Base-by-base conservation (phyloP, 345 rosid species). In the Pistacia atlantica region DNA sequence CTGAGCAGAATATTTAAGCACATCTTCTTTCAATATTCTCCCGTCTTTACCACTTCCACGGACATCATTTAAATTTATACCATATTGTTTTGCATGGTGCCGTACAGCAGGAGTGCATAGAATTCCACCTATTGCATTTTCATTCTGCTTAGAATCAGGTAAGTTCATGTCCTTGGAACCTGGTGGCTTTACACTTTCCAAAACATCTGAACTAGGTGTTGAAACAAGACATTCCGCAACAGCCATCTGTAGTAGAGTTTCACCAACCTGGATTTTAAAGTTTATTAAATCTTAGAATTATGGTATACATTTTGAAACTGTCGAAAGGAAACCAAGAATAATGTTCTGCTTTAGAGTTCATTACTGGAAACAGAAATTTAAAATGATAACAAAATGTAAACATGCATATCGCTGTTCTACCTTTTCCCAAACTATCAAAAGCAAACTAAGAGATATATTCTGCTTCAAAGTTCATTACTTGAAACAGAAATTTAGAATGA, bases 91-190 rank as follows among this genome's bases (percentile, higher is more conserved):
- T 28, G 97, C 99, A 83, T 92, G 90, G 75, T 82, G 70, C 48
- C 99, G 91, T 74, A 93, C 92, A 67, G 96, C 89, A 59, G 99
- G 99, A 0, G 94, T 92, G 67, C 91, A 87, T 22, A 89, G 78
- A 77, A 86, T 85, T 78, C 87, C 91, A 63, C 82, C 90, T 60
- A 69, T 73, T 58, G 20, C 80, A 42, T 79, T 80, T 77, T 70
- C 81, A 33, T 63, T 73, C 48, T 1, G 62, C 60, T 86, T 79
- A 37, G 86, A 78, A 81, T 62, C 64, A 35, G 18, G 69, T 10
- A 63, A 48, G 58, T 61, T 37, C 31, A 33, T 45, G 66, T 22
- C 28, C 37, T 86, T 81, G 9, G 85, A 76, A 81, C 61, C 64
- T 18, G 20, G 76, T 9, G 83, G 69, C 28, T 72, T 66, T 25